A percentile compares a stretch with the other conserved stretches of the same genome.
Conservation (phyloP, 805 yeast species). For the Suhomyces sp. region DNA sequence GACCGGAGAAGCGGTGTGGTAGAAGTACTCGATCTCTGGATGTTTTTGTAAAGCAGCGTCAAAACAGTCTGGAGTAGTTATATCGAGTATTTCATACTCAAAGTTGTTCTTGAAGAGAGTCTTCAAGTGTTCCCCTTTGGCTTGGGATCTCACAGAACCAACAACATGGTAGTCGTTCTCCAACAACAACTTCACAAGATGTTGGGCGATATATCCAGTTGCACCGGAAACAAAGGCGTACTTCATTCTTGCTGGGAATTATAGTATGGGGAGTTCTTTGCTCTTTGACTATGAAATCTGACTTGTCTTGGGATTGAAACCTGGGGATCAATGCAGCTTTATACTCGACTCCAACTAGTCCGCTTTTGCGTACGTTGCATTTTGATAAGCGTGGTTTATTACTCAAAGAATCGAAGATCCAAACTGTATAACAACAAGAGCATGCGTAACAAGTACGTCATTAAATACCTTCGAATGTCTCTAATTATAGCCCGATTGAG, state of each 20-base stretch:
- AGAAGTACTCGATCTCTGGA: slow-evolving; percentile 39
- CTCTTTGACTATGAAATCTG: no score
- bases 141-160: slow-evolving; percentile 47
- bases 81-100: slow-evolving; percentile 24
- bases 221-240: slow-evolving; percentile 50
- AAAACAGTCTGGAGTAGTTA: slow-evolving; percentile 45
- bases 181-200: slow-evolving; percentile 41
- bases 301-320: no score
- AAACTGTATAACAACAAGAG: no score
- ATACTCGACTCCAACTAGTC: no score
- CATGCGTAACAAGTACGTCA: no score
- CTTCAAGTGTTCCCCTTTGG: slow-evolving; percentile 19
- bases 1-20: slow-evolving; percentile 53
- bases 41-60: slow-evolving; percentile 43
- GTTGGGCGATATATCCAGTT: slow-evolving; percentile 51
- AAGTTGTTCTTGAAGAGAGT: slow-evolving; percentile 14
- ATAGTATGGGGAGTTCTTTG: no score
- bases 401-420: no score
- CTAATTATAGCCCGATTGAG: no score
- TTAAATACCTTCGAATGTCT: no score
- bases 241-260: slow-evolving; percentile 6
- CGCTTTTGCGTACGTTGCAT: no score
- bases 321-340: no score
- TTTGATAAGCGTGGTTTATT: no score
- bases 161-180: slow-evolving; percentile 44